Percentiles rank a stretch among this genome's conserved stretches.
phyloP scores from a whole-genome alignment of 345 rosid genomes.

The Punica granatum region DNA sequence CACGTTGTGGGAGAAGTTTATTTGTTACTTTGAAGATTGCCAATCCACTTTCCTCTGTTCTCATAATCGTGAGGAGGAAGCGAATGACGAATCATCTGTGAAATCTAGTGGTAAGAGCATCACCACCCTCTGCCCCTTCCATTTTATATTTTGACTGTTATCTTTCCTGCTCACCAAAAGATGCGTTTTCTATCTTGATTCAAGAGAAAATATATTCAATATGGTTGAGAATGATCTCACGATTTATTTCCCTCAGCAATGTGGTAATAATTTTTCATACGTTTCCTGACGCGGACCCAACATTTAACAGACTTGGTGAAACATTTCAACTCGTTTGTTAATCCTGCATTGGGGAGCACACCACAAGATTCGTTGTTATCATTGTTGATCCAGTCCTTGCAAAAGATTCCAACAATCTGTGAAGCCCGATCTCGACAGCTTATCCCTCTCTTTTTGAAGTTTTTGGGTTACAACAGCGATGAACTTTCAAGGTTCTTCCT shows the following conservation, averaged over 20 bases:
- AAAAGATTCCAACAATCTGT: constrained; percentile 51
- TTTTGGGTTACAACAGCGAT: constrained; percentile 61
- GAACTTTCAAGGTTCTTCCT: constrained; percentile 46
- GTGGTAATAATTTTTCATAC: background rate
- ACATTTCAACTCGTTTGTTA: constrained; percentile 38
- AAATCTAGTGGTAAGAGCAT: constrained; percentile 38
- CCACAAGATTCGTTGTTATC: constrained; percentile 41
- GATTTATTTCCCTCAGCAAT: background rate
- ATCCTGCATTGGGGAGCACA: constrained; percentile 48
- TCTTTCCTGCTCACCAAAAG: too few relatives aligned
- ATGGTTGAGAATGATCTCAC: background rate
- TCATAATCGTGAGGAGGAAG: constrained; percentile 24
- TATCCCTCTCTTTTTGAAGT: constrained; percentile 61
- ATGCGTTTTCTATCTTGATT: background rate
- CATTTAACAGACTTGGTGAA: constrained; percentile 46
- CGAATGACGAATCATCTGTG: constrained; percentile 23
- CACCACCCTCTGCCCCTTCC: background rate
- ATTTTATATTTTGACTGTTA: background rate
- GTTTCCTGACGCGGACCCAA: background rate
- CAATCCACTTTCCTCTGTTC: constrained; percentile 33
- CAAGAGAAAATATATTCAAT: background rate
- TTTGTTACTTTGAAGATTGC: constrained; percentile 38
- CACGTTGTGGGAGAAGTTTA: constrained; percentile 59
- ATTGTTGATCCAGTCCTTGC: constrained; percentile 62
- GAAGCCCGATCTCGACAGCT: constrained; percentile 69